Evolutionary conservation across 148 eudicot genomes (phyloP), one percentile per base, ranked within the genome.

Genomic region (Chenopodium album): DNA sequence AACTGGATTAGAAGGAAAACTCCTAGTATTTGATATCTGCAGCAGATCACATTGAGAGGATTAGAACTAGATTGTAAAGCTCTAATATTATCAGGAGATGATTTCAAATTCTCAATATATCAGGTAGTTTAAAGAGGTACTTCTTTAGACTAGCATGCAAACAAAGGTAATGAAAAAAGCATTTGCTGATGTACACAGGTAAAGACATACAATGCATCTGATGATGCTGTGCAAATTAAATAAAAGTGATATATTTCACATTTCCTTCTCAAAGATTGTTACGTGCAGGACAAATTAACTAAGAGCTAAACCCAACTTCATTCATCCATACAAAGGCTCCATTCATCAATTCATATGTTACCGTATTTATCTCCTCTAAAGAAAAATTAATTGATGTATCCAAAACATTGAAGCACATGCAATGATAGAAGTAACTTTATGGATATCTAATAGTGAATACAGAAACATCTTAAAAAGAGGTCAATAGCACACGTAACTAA

Each of bases 11-110:
- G 79, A 78, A 96, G 95, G 82, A 96, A 96, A 72, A 94, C 89
- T 44, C 99, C 99, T 80, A 96, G 87, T 80, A 96, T 96, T 87
- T 96, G 99, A 89, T 96, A 96, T 86, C 99, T 96, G 95, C 90
- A 88, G 23, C 70, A 78, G 65, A 81, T 78, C 52, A 78, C 75
- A 22, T 80, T 64, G 41, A 48, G 64, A 37, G 71, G 54, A 54
- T 62, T 19, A 85, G 75, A 80, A 14, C 66, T 5, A 56, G 62
- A 14, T 5, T 56, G 20, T 73, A 11, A 63, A 73, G 67, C 34
- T 60, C 34, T 60, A 67, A n/a, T 28, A 47, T 6, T 20, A 47
- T 63, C 52, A 32, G 66, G 65, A 19, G 46, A 32, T 69, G 64
- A 62, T 46, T 46, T 41, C 44, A 41, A 41, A 6, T 41, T 41